Evolutionary conservation across 805 yeast genomes (phyloP), one percentile per base, ranked within the genome.

Genomic region (Priceomyces medius): DNA sequence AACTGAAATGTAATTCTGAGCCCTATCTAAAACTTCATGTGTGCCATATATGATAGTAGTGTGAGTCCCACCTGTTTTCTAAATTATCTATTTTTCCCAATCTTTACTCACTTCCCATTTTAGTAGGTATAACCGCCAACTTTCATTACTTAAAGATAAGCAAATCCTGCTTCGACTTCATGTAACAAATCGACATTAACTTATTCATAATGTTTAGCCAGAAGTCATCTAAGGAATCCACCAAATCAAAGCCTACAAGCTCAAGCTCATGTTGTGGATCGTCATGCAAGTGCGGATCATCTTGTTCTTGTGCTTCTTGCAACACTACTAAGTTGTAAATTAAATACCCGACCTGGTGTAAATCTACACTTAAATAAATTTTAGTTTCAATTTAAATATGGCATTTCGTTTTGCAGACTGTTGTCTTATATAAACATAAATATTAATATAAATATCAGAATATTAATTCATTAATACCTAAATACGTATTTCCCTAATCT

Each of bases 271-370:
- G 42, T 21, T 40, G 47, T 20, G 38, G 37, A 26, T 24, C 39
- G 18, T 37, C 41, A 23, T 37, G 74, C 55, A 68, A 68, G 49
- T 69, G 74, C 49, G 73, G 74, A 12, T 61, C 73, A 16, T 43
- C 55, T 4, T 69, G 74, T 45, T 48, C 59, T 26, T 68, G 74
- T 48, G 55, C 62, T 9, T 65, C 73, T 9, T 68, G 74, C 50
- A 68, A 68, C 56, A 68, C 72, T 47, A 66, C 73, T 40, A 68
- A 66, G 42, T 66, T 68, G 48, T 67, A 48, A 48, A 33, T 12
- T n/a, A n/a, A n/a, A n/a, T n/a, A 20, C n/a, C n/a, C n/a, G n/a
- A n/a, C n/a, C n/a, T n/a, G n/a, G n/a, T n/a, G n/a, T n/a, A n/a
- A 23, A 8, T 8, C 8, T 23, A 23, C 12, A 8, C 12, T 23